Percentiles rank a stretch among this genome's conserved stretches.
These are phyloP conservation scores for Kwoniella dejecticola DNA, from an alignment of 768 basidiomycete species.

Conservation along the genomic window DNA sequence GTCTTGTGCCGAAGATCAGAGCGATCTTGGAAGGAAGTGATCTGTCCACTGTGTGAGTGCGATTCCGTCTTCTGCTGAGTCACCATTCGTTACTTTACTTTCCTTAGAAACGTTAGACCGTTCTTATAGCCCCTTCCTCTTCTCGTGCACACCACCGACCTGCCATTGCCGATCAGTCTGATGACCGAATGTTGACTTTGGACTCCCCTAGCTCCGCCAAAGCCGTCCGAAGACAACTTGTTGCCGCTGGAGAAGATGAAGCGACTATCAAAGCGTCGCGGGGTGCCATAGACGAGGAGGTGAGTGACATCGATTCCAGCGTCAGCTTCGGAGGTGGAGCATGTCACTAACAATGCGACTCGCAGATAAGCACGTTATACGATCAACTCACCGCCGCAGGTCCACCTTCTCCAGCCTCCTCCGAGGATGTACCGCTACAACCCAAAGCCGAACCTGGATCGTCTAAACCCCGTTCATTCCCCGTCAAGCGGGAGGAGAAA, in stretches of 20 bases:
- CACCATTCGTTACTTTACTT: no score
- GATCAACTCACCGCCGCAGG: conserved; percentile 36
- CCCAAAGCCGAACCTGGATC: conserved; percentile 27
- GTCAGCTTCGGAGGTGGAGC: not conserved
- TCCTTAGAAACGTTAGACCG: no score
- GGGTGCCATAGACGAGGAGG: conserved; percentile 68
- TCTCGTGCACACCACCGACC: no score
- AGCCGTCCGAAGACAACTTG: conserved; percentile 76
- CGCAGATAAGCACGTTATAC: conserved; percentile 44
- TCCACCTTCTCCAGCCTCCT: conserved; percentile 17
- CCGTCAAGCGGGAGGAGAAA: conserved; percentile 22
- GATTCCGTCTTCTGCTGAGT: not conserved
- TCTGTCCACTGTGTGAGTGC: conserved; percentile 37
- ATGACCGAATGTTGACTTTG: not conserved
- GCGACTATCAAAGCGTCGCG: conserved; percentile 70
- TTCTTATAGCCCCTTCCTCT: no score
- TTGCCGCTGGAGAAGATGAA: conserved; percentile 56
- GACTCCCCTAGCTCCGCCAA: conserved; percentile 62
- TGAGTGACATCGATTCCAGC: conserved; percentile 55
- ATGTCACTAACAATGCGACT: no score
- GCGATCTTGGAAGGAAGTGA: conserved; percentile 39
- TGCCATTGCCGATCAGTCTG: no score
- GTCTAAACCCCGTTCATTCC: conserved; percentile 29
- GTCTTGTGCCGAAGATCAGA: conserved; percentile 36
- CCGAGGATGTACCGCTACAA: conserved; percentile 19